These are phyloP conservation scores for Botrytis hyacinthi DNA, from an alignment of 2,329 filamentous ascomycete genomes.

Conservation along the genomic window DNA sequence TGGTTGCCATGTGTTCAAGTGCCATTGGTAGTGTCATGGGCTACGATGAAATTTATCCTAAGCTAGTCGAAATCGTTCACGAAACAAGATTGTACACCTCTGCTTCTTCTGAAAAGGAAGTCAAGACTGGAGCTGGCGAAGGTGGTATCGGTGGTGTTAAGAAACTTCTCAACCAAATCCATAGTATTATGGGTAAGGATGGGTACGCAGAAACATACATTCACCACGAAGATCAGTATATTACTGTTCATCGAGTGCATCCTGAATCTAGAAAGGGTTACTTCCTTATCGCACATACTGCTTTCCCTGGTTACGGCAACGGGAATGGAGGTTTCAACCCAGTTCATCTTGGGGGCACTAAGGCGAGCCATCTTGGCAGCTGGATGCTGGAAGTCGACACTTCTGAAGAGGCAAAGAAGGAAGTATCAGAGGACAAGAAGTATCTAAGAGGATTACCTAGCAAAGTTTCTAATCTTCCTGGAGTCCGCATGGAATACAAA, in stretches of 20 bases:
- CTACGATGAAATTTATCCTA: slow-evolving; percentile 94
- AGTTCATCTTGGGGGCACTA: slow-evolving; percentile 78
- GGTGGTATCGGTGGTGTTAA: slow-evolving; percentile 88
- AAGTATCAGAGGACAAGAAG: slow-evolving; percentile 65
- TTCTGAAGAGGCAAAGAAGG: slow-evolving; percentile 64
- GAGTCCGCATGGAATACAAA: slow-evolving; percentile 69
- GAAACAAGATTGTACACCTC: slow-evolving; percentile 84
- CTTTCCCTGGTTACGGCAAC: slow-evolving; percentile 86
- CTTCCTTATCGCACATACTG: slow-evolving; percentile 93
- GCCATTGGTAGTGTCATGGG: slow-evolving; percentile 96
- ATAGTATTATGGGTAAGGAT: slow-evolving; percentile 92
- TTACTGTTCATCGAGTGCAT: slow-evolving; percentile 94
- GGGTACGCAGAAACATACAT: slow-evolving; percentile 94
- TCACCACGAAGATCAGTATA: slow-evolving; percentile 92
- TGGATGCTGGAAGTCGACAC: slow-evolving; percentile 90
- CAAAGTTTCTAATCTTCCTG: slow-evolving; percentile 69
- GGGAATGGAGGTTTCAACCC: slow-evolving; percentile 78
- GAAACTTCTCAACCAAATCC: slow-evolving; percentile 90
- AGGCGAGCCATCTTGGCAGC: slow-evolving; percentile 79
- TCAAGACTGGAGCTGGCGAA: slow-evolving; percentile 67
- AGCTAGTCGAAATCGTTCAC: slow-evolving; percentile 86
- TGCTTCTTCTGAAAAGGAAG: slow-evolving; percentile 62
- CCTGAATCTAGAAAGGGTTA: slow-evolving; percentile 89
- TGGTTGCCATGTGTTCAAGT: slow-evolving; percentile 94
- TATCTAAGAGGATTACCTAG: slow-evolving; percentile 81